Conservation (phyloP, 2,329 filamentous ascomycete species). For the Pseudogymnoascus sp. region DNA sequence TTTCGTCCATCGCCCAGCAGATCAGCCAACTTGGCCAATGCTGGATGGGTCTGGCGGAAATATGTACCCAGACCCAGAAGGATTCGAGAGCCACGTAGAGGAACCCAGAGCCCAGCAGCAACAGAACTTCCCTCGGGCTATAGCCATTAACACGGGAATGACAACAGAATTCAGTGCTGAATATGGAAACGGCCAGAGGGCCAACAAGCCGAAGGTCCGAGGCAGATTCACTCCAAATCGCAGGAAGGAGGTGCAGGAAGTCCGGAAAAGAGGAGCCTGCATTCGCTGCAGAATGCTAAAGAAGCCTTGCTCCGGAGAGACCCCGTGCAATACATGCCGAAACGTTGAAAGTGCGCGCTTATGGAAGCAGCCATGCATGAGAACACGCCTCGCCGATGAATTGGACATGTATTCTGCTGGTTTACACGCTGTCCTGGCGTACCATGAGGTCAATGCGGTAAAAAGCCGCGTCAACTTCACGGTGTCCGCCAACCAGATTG, state of each 20-base stretch:
- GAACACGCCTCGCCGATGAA: conserved; percentile 54
- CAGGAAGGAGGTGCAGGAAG: conserved; percentile 58
- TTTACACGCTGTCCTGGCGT: conserved; percentile 55
- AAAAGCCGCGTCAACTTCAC: conserved; percentile 44
- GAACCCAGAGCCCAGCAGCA: conserved; percentile 12
- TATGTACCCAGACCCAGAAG: conserved; percentile 19
- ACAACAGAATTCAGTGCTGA: conserved; percentile 29
- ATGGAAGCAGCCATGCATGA: conserved; percentile 58
- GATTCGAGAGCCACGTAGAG: conserved; percentile 12
- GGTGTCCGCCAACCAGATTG: conserved; percentile 38
- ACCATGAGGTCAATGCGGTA: conserved; percentile 49
- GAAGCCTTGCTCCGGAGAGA: conserved; percentile 59
- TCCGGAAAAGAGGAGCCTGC: conserved; percentile 58
- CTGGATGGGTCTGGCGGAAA: conserved; percentile 20
- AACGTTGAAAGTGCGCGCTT: conserved; percentile 57
- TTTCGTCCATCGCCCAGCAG: conserved; percentile 14
- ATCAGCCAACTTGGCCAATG: conserved; percentile 25
- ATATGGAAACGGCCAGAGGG: conserved; percentile 26
- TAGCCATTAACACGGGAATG: conserved; percentile 23
- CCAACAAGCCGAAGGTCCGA: conserved; percentile 39
- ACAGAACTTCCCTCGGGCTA: conserved; percentile 16
- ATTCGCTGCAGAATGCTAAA: conserved; percentile 59
- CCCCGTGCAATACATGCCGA: conserved; percentile 55
- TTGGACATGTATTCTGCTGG: conserved; percentile 58
- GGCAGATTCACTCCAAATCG: conserved; percentile 50